These are phyloP conservation scores for Trichoderma lentiforme DNA, from an alignment of 2,329 filamentous ascomycete species.

Conservation along the genomic window DNA sequence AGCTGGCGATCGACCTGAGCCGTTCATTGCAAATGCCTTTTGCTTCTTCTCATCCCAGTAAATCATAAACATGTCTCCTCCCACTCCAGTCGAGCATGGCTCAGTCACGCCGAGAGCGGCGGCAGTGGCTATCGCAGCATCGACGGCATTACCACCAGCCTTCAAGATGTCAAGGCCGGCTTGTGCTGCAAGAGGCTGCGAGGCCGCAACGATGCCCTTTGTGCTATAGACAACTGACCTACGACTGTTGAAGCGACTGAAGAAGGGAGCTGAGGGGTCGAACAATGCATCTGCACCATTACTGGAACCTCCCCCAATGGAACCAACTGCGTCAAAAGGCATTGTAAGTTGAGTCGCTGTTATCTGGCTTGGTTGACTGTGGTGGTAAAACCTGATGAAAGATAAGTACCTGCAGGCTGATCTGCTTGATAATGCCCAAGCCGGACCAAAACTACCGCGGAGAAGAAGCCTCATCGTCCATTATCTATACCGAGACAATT, in stretches of 20 bases:
- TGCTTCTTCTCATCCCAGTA: conserved; percentile 8
- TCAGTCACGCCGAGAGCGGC: conserved; percentile 13
- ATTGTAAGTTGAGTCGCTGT: neutral
- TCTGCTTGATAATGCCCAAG: neutral
- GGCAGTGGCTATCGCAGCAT: conserved; percentile 12
- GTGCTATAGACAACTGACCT: conserved; percentile 14
- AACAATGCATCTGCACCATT: neutral
- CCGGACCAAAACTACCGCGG: neutral
- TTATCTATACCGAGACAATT: neutral
- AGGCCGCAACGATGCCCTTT: conserved; percentile 4
- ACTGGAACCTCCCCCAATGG: neutral
- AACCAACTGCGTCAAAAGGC: conserved; percentile 9
- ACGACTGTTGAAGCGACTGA: neutral
- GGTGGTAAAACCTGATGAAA: neutral
- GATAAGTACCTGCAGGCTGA: neutral
- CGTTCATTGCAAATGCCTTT: conserved; percentile 2
- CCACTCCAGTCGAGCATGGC: conserved; percentile 5
- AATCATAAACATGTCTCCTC: conserved; percentile 14
- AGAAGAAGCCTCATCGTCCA: neutral
- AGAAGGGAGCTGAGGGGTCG: conserved; percentile 6
- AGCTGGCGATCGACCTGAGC: neutral
- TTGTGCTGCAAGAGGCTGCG: conserved; percentile 10
- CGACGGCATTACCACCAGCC: conserved; percentile 10
- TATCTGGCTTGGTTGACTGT: neutral
- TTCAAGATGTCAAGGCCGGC: conserved; percentile 13